These are phyloP conservation scores for Olyra latifolia DNA, from an alignment of 176 grass and related monocot genomes.

Conservation along the genomic window DNA sequence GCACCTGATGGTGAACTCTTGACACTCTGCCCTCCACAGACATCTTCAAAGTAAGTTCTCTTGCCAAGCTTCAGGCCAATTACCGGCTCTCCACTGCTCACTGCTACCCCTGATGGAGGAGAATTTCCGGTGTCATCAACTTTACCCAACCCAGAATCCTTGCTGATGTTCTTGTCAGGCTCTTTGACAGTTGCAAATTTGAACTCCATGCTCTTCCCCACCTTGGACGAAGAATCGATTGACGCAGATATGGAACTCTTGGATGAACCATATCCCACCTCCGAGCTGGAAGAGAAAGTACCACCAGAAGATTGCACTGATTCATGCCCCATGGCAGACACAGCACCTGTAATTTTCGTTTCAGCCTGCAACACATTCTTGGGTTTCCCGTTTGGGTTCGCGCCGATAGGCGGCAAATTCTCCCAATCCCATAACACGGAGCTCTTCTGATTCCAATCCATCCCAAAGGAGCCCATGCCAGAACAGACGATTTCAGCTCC, in stretches of 20 bases:
- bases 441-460: constrained; percentile 63
- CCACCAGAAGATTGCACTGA: constrained; percentile 34
- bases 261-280: constrained; percentile 50
- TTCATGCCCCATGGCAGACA: constrained; percentile 21
- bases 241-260: constrained; percentile 52
- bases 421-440: constrained; percentile 56
- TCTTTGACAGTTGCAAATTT: constrained; percentile 37
- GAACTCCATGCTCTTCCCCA: constrained; percentile 40
- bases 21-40: constrained; percentile 37
- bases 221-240: constrained; percentile 42
- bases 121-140: constrained; percentile 36
- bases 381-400: constrained; percentile 12
- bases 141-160: constrained; percentile 13
- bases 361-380: constrained; percentile 31
- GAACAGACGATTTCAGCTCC: constrained; percentile 13
- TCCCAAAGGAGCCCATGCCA: constrained; percentile 48
- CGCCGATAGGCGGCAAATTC: constrained; percentile 18
- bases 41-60: constrained; percentile 64
- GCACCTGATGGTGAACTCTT: constrained; percentile 39
- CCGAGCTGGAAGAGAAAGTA: constrained; percentile 50
- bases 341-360: constrained; percentile 17
- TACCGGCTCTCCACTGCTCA: constrained; percentile 45
- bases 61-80: constrained; percentile 69
- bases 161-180: constrained; percentile 3
- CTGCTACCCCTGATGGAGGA: constrained; percentile 17